Conservation (phyloP, 2,329 filamentous ascomycete genomes). For the Helicocarpus griseus region DNA sequence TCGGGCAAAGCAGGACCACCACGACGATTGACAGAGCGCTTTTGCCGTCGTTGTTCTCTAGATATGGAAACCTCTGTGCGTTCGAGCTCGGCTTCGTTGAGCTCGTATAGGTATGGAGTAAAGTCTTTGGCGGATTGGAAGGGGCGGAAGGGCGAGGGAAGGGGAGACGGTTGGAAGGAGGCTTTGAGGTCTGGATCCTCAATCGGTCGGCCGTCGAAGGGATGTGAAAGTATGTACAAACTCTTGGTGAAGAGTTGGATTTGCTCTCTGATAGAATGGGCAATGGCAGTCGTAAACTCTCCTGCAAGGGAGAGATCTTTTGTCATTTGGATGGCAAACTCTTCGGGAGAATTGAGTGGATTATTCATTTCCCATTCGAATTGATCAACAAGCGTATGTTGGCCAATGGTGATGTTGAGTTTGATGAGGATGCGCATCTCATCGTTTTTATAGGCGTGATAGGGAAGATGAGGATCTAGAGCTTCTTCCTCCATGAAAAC, state of each 20-base stretch:
- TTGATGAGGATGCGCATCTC: slow-evolving; percentile 97
- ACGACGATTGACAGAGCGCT: slow-evolving; percentile 85
- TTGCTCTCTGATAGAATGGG: slow-evolving; percentile 95
- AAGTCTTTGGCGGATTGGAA: slow-evolving; percentile 92
- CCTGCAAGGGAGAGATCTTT: slow-evolving; percentile 82
- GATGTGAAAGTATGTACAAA: slow-evolving; percentile 84
- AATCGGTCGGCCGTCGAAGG: slow-evolving; percentile 86
- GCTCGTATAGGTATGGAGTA: slow-evolving; percentile 84
- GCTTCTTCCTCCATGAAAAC: slow-evolving; percentile 83
- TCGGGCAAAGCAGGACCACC: slow-evolving; percentile 92
- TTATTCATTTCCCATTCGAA: slow-evolving; percentile 99
- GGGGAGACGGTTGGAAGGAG: slow-evolving; percentile 75
- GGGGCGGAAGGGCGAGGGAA: slow-evolving; percentile 75
- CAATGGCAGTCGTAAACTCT: slow-evolving; percentile 95
- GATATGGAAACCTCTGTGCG: slow-evolving; percentile 87
- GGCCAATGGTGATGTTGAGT: slow-evolving; percentile 93
- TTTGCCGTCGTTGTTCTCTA: slow-evolving; percentile 85
- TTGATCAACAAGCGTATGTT: slow-evolving; percentile 87
- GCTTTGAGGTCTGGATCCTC: slow-evolving; percentile 84
- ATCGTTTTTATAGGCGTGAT: slow-evolving; percentile 93
- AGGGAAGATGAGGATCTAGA: slow-evolving; percentile 79
- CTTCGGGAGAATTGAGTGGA: slow-evolving; percentile 83
- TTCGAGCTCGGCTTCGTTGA: slow-evolving; percentile 83
- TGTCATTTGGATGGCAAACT: slow-evolving; percentile 84
- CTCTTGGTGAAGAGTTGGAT: slow-evolving; percentile 89